These are phyloP conservation scores for Talaromyces liani DNA, from an alignment of 495 filamentous ascomycete species.

Conservation along the genomic window DNA sequence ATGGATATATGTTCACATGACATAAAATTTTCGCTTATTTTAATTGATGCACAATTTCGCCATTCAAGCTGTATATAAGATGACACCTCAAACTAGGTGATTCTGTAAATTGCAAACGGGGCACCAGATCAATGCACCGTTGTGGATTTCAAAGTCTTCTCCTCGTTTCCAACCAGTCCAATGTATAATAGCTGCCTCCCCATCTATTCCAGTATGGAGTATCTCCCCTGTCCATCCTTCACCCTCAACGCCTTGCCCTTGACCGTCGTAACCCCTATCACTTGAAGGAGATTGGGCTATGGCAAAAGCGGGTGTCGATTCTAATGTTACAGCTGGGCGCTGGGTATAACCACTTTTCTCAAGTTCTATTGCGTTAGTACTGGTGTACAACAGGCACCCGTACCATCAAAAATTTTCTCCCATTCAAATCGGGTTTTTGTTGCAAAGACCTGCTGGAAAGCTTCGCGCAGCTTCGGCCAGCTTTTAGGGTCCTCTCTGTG, in stretches of 20 bases:
- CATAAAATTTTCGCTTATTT: no score
- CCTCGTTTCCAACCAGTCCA: slow-evolving; percentile 68
- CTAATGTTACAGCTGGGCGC: slow-evolving; percentile 58
- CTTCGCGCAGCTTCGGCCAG: slow-evolving; percentile 50
- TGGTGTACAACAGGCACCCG: slow-evolving; percentile 79
- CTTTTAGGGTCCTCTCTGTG: slow-evolving; percentile 33
- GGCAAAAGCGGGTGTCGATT: slow-evolving; percentile 47
- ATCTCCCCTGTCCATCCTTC: slow-evolving; percentile 45
- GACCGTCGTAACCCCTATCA: slow-evolving; percentile 1
- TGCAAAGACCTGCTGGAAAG: slow-evolving; percentile 52
- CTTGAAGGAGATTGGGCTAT: slow-evolving; percentile 22
- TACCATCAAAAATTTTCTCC: slow-evolving; percentile 69
- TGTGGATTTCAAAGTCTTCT: slow-evolving; percentile 48
- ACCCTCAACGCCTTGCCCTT: slow-evolving; percentile 28
- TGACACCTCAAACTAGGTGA: neutral
- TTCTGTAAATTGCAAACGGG: neutral
- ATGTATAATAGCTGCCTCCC: slow-evolving; percentile 49
- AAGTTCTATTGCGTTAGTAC: slow-evolving; percentile 61
- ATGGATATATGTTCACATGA: no score
- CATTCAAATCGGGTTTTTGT: slow-evolving; percentile 61
- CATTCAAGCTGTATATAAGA: no score
- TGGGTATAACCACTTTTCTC: slow-evolving; percentile 55
- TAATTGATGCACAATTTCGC: no score
- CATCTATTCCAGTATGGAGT: slow-evolving; percentile 53
- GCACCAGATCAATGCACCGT: slow-evolving; percentile 40